Percentiles rank a stretch among this genome's conserved stretches.
phyloP scores from a whole-genome alignment of 805 yeast species.

The Cephaloascus fragrans region DNA sequence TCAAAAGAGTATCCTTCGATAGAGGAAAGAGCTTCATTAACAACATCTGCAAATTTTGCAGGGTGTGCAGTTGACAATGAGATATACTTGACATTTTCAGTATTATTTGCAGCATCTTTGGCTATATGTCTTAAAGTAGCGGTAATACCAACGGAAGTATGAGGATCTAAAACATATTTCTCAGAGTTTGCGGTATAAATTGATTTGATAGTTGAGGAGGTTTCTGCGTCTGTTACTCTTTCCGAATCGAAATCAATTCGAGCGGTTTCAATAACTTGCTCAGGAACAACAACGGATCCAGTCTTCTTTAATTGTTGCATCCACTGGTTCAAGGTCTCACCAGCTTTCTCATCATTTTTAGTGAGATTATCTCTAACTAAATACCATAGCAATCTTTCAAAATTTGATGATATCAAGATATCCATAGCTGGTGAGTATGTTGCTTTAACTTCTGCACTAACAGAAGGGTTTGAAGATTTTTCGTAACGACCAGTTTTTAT shows the following conservation, averaged over 20 bases:
- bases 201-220: constrained; percentile 67
- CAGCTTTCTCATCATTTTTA: constrained; percentile 55
- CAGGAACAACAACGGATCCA: constrained; percentile 70
- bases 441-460: constrained; percentile 54
- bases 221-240: constrained; percentile 69
- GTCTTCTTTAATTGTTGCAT: constrained; percentile 66
- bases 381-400: constrained; percentile 95
- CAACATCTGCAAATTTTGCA: constrained; percentile 96
- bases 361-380: constrained; percentile 68
- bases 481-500: constrained; percentile 79
- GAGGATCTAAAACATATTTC: constrained; percentile 89
- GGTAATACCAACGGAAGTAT: constrained; percentile 88
- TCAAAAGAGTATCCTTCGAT: constrained; percentile 77
- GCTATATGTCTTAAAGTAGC: constrained; percentile 59
- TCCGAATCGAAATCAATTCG: constrained; percentile 64
- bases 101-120: constrained; percentile 28
- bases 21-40: constrained; percentile 61
- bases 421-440: constrained; percentile 99
- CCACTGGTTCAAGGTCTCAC: constrained; percentile 61
- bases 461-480: constrained; percentile 42
- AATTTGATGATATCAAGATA: constrained; percentile 87
- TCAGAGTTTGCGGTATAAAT: constrained; percentile 49
- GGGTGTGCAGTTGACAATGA: constrained; percentile 98
- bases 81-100: constrained; percentile 37
- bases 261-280: constrained; percentile 57